Base-by-base conservation (phyloP, 1,139 yeast genomes). In the Geotrichum carabidarum region DNA sequence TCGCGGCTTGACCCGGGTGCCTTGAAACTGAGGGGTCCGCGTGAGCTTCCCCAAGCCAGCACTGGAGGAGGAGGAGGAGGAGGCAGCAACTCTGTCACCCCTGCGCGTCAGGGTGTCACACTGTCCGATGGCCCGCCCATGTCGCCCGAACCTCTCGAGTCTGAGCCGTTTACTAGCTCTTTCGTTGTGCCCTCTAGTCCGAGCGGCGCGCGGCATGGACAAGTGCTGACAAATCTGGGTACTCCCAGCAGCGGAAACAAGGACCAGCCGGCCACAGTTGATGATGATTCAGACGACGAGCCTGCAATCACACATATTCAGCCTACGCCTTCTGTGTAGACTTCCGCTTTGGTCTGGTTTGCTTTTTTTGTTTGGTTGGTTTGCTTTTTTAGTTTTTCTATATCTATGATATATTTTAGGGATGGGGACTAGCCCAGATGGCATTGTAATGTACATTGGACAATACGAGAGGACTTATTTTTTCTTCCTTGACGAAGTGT, bases 221-320 rank as follows among this genome's bases (percentile, higher is more conserved):
- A 48, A 40, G 51, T 47, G 37, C 17, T 47, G 31, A 46, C 50
- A 2, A 6, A 15, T 8, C 17, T 49, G 37, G 17, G 15, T 8
- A 15, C 46, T 2, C 17, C 44, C 2, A 42, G 9, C 6, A 18
- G n/a, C n/a, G 32, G 47, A 6, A 22, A 18, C 5, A 34, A 41
- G 41, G 41, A 35, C 17, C 42, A 32, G 8, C 17, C 9, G 11
- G 18, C 38, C 2, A 43, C 38, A 36, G 37, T 43, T 43, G 55
- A 47, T 18, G 27, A 35, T 8, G 54, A 51, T 22, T 51, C 54
- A 14, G 55, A 52, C 32, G 55, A 52, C 14, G 55, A 52, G 46
- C 55, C 55, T 12, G 51, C 55, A 12, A 52, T 52, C 11, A 48
- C 51, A 14, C 48, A 34, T 22, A 35, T 52, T 22, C 55, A 52